These are phyloP conservation scores for Leucocoprinus sp. DNA, from an alignment of 768 basidiomycete species.

Conservation along the genomic window DNA sequence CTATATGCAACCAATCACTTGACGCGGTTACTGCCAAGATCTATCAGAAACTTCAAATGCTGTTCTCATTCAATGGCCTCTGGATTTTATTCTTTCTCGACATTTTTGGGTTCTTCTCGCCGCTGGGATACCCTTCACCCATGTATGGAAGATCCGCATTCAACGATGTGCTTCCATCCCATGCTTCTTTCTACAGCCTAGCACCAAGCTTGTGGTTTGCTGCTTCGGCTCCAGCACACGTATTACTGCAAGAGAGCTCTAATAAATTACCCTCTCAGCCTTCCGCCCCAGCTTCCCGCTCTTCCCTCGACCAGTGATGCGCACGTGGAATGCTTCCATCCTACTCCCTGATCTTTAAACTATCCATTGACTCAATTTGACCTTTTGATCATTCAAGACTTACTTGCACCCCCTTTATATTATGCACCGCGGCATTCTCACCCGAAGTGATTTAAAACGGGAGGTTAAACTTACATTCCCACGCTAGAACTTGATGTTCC, in stretches of 20 bases:
- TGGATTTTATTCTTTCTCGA: neutral
- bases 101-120: neutral
- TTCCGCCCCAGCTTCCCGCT: neutral
- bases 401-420: too few species aligned
- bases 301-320: neutral
- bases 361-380: neutral
- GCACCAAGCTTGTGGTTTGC: neutral
- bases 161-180: neutral
- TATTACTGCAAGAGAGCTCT: neutral
- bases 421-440: too few species aligned
- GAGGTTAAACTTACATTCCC: too few species aligned
- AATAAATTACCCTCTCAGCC: neutral
- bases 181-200: neutral
- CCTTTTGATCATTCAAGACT: too few species aligned
- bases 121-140: constrained; percentile 4
- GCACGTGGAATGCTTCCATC: neutral
- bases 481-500: too few species aligned
- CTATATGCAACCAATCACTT: too few species aligned
- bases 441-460: too few species aligned
- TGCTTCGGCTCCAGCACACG: neutral
- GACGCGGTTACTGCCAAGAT: too few species aligned
- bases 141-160: neutral
- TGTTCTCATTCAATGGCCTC: neutral
- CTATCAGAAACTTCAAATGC: neutral
- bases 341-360: neutral